phyloP scores from a whole-genome alignment of 345 rosid genomes.

The Brassica incana region DNA sequence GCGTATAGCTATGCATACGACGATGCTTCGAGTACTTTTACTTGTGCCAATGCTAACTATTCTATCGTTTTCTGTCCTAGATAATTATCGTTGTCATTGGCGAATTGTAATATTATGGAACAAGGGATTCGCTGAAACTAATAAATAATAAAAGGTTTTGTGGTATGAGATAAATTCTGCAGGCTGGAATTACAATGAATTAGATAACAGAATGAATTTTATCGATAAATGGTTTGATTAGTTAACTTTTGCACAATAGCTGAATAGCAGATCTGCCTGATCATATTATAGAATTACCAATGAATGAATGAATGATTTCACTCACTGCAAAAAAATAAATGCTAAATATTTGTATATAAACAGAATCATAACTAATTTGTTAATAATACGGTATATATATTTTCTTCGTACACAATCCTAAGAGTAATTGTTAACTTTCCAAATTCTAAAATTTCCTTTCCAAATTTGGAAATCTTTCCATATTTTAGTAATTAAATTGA shows the following conservation, averaged over 20 bases:
- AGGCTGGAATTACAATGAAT: not conserved
- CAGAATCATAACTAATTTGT: no score
- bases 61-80: slow-evolving; percentile 64
- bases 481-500: not conserved
- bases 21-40: slow-evolving; percentile 75
- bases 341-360: no score
- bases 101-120: not conserved
- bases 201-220: not conserved
- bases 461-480: no score
- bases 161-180: not conserved
- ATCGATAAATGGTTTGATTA: not conserved
- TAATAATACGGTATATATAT: no score
- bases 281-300: no score
- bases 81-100: not conserved
- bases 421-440: not conserved
- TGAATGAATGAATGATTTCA: no score
- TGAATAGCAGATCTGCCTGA: no score
- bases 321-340: no score
- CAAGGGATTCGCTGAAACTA: not conserved
- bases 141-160: not conserved
- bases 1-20: slow-evolving; percentile 96
- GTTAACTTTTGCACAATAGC: no score
- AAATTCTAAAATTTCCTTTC: not conserved
- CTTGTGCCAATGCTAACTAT: slow-evolving; percentile 73
- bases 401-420: not conserved